Conservation (phyloP, 768 basidiomycete species). For the Coprinellus micaceus region DNA sequence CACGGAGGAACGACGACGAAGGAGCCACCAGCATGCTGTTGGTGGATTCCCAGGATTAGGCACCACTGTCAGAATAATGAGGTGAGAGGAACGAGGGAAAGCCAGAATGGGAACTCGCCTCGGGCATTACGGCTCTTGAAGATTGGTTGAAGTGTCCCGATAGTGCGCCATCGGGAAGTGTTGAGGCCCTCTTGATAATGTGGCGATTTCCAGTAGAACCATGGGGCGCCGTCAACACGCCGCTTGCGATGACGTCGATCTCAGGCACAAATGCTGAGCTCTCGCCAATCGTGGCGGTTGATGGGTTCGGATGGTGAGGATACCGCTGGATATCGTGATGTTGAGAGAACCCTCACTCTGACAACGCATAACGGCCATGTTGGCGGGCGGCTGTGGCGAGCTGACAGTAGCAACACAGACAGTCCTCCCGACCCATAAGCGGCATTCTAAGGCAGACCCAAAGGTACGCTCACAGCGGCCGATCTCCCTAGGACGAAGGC, state of each 20-base stretch:
- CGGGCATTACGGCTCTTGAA: too few species aligned
- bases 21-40: conserved; percentile 1
- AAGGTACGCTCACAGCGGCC: conserved; percentile 85
- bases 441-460: conserved; percentile 84
- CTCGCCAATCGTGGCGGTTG: conserved; percentile 19
- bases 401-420: too few species aligned
- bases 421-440: conserved; percentile 90
- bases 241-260: neutral
- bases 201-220: neutral
- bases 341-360: conserved; percentile 46
- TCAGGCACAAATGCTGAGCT: neutral
- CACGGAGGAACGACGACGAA: neutral
- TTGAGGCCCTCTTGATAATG: neutral
- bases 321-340: neutral
- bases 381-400: too few species aligned
- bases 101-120: neutral
- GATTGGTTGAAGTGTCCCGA: too few species aligned
- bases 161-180: neutral
- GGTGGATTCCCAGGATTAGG: too few species aligned
- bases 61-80: neutral
- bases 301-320: conserved; percentile 10
- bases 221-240: neutral
- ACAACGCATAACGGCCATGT: conserved; percentile 35
- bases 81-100: neutral
- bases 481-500: conserved; percentile 80